Base-by-base conservation (phyloP, 805 yeast genomes). In the Candida insectorum region DNA sequence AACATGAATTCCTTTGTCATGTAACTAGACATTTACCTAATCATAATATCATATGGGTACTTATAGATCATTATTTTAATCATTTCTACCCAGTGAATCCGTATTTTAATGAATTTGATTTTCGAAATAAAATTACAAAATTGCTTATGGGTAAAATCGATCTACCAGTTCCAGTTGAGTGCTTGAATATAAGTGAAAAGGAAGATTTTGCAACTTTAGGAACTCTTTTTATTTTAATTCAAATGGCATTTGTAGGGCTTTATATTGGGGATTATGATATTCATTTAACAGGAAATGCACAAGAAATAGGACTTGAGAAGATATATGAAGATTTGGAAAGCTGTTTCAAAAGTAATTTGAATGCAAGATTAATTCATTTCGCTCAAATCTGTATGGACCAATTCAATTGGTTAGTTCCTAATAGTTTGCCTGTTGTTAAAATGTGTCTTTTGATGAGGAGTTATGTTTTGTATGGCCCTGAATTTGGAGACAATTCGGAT, bases 401-500 rank as follows among this genome's bases (percentile, higher is more conserved):
- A 36, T 59, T 61, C 32, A 54, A 60, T 24, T 36, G 52, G 15
- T 37, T 48, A 13, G 48, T 44, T 25, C 56, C 67, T 37, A 64
- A 73, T 26, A 69, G 76, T n/a, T 44, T 79, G 18, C 62, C 71
- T 0, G 60, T 77, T 12, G 54, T 79, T 37, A 83, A 77, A 49
- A 70, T 78, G 40, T 70, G 77, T 6, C 36, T 77, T 27, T 58
- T 71, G 39, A 62, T 75, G 58, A 63, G 75, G 37, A 52, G 71
- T 13, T 79, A 77, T 51, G 73, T 58, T 40, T 58, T 54, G 21
- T 58, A 51, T 32, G 59, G 76, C 0, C 79, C 79, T 0, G 76
- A 70, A 39, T 77, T 73, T 47, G 80, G 79, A 16, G 79, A 75
- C 44, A 65, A 71, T 2, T 58, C 62, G 3, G 83, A 75, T 48